Conservation (phyloP, 768 basidiomycete genomes). For the Mycena haematopus region DNA sequence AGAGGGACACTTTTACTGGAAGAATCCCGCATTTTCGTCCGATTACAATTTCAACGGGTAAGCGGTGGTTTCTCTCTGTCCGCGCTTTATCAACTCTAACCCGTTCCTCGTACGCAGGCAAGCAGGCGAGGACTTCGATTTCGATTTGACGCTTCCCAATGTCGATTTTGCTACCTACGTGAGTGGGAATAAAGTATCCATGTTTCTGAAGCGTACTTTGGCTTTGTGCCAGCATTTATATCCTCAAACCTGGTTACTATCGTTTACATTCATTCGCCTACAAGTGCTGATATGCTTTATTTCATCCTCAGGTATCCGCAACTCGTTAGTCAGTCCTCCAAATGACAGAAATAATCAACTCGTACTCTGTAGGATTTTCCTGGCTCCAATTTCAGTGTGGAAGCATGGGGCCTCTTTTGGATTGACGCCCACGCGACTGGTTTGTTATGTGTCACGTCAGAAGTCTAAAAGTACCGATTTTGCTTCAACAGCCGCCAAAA, state of each 20-base stretch:
- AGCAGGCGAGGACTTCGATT: constrained; percentile 64
- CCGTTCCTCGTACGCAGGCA: neutral
- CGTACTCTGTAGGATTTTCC: constrained; percentile 45
- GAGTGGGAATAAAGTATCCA: constrained; percentile 26
- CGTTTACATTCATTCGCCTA: neutral
- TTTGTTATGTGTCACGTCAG: constrained; percentile 27
- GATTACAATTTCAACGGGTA: constrained; percentile 63
- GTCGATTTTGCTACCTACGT: constrained; percentile 66
- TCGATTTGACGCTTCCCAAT: constrained; percentile 52
- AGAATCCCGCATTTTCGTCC: constrained; percentile 46
- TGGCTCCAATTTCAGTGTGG: constrained; percentile 54
- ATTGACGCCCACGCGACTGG: constrained; percentile 59
- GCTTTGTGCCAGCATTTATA: constrained; percentile 45
- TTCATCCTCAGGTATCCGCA: constrained; percentile 41
- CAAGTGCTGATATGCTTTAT: neutral
- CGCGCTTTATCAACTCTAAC: neutral
- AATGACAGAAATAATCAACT: neutral
- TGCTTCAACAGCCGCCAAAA: constrained; percentile 48
- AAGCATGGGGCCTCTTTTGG: constrained; percentile 63
- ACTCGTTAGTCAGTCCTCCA: constrained; percentile 35
- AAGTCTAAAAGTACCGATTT: neutral
- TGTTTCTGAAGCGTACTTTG: constrained; percentile 33
- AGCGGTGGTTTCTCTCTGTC: neutral
- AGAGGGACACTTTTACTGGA: constrained; percentile 61
- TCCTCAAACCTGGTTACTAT: constrained; percentile 47